Percentiles rank a stretch among this genome's conserved stretches.
phyloP scores from a whole-genome alignment of 257 asterid species.

The Solanum gracilifrons region DNA sequence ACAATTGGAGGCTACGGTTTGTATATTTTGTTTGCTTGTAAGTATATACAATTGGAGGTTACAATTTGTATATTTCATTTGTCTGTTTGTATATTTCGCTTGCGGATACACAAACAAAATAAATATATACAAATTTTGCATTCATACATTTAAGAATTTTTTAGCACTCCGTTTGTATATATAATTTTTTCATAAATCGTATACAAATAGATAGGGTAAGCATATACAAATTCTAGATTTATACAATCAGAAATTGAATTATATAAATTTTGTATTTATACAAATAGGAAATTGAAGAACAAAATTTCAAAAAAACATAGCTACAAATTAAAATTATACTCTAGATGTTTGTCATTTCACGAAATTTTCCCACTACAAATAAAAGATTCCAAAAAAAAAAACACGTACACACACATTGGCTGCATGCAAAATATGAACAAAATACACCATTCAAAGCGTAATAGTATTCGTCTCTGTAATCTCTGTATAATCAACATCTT shows the following conservation, averaged over 20 bases:
- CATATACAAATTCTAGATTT: not conserved
- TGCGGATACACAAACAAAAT: too few relatives aligned
- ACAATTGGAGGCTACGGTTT: too few relatives aligned
- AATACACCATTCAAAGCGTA: conserved; percentile 5
- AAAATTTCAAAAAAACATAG: too few relatives aligned
- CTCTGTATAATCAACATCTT: conserved; percentile 54
- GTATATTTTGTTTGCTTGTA: too few relatives aligned
- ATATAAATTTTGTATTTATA: too few relatives aligned
- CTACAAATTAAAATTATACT: too few relatives aligned
- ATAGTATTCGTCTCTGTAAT: conserved; percentile 29
- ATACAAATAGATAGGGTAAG: too few relatives aligned
- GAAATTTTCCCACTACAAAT: not conserved
- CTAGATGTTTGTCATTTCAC: not conserved
- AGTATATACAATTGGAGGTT: too few relatives aligned
- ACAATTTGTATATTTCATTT: too few relatives aligned
- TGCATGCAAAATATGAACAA: not conserved
- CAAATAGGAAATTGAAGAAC: not conserved
- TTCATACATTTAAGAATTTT: not conserved
- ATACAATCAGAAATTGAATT: not conserved
- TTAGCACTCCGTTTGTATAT: not conserved
- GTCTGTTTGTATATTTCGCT: too few relatives aligned
- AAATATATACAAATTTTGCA: too few relatives aligned
- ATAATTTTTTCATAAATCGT: not conserved
- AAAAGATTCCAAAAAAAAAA: not conserved
- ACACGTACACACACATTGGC: too few relatives aligned